Percentiles rank a stretch among this genome's conserved stretches.
Conservation (phyloP, 805 yeast genomes). For the Candida berthetii region DNA sequence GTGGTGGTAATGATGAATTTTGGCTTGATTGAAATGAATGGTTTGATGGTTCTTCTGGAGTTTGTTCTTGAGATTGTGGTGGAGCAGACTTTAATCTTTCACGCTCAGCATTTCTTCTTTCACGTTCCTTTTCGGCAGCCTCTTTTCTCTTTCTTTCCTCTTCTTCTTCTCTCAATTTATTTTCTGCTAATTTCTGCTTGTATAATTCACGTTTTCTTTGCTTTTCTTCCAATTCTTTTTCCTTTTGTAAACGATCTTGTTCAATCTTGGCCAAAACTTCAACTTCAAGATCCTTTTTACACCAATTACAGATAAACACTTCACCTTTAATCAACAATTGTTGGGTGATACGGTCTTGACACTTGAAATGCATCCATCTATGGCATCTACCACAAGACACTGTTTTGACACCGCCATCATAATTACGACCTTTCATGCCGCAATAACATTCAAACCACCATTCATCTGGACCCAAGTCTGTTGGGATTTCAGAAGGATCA, state of each 20-base stretch:
- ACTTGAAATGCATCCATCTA: constrained; percentile 31
- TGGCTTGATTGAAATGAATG: too few relatives aligned
- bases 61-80: not conserved
- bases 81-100: constrained; percentile 5
- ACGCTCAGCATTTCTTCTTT: constrained; percentile 17
- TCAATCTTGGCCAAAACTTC: constrained; percentile 15
- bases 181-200: constrained; percentile 12
- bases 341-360: constrained; percentile 24
- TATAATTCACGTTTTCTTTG: constrained; percentile 15
- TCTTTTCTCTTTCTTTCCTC: constrained; percentile 13
- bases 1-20: too few relatives aligned
- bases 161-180: constrained; percentile 7
- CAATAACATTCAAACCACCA: constrained; percentile 33
- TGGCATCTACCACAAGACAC: constrained; percentile 28
- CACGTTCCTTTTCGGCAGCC: constrained; percentile 15
- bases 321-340: constrained; percentile 20
- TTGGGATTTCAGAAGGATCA: constrained; percentile 4
- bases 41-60: not conserved
- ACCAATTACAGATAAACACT: constrained; percentile 21
- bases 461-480: constrained; percentile 24
- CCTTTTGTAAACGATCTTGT: constrained; percentile 11
- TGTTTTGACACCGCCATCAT: constrained; percentile 29
- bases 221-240: constrained; percentile 15
- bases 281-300: constrained; percentile 19
- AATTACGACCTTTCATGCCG: constrained; percentile 26